Evolutionary conservation across 1,139 yeast species (phyloP).

Genomic region (Saccharomyces pastorianus): DNA sequence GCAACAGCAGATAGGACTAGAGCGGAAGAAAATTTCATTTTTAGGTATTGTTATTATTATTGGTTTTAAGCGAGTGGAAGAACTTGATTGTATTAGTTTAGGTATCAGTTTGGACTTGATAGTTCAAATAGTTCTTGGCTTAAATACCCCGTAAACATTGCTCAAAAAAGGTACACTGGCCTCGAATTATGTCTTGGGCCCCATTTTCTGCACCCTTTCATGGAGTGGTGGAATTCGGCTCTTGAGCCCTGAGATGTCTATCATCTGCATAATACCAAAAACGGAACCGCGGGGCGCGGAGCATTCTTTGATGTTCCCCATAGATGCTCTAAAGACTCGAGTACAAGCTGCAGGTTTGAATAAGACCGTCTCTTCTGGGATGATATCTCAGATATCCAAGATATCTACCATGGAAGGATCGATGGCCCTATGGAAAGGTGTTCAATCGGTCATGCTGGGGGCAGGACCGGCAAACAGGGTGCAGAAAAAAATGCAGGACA

Average conservation of each 20-base stretch:
- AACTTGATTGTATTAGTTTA: background rate
- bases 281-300: background rate
- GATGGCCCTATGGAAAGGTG: constrained; percentile 86
- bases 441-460: constrained; percentile 84
- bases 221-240: background rate
- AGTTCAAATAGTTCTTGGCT: background rate
- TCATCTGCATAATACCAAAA: background rate
- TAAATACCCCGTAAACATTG: background rate
- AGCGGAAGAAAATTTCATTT: constrained; percentile 1
- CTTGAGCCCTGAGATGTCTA: background rate
- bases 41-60: background rate
- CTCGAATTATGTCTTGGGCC: background rate
- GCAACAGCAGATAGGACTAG: constrained; percentile 1
- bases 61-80: background rate
- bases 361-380: constrained; percentile 36
- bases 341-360: constrained; percentile 49
- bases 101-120: background rate
- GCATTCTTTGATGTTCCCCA: constrained; percentile 93
- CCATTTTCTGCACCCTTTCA: background rate
- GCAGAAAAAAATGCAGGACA: background rate
- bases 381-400: constrained; percentile 52
- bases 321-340: constrained; percentile 90
- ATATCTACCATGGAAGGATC: constrained; percentile 90
- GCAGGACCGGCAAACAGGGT: constrained; percentile 73
- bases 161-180: background rate